These are phyloP conservation scores for Trichoderma sp. DNA, from an alignment of 2,329 filamentous ascomycete species.

Conservation along the genomic window DNA sequence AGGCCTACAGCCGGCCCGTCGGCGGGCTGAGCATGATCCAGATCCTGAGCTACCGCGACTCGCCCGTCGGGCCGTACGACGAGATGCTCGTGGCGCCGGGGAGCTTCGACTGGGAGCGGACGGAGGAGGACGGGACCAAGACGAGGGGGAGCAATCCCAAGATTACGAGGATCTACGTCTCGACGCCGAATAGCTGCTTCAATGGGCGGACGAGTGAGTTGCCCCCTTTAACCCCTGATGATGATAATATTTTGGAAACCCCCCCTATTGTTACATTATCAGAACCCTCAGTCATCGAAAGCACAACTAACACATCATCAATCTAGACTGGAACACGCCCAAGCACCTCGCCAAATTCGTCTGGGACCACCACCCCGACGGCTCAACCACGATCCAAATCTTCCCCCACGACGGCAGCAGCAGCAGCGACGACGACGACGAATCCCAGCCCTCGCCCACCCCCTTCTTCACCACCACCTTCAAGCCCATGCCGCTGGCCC, in stretches of 20 bases:
- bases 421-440: conserved; percentile 32
- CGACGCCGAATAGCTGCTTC: conserved; percentile 54
- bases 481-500: conserved; percentile 46
- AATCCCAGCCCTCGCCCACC: conserved; percentile 38
- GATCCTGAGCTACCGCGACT: conserved; percentile 54
- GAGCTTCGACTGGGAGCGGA: conserved; percentile 47
- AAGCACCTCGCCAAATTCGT: conserved; percentile 58
- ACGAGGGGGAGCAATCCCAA: conserved; percentile 43
- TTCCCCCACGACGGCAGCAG: conserved; percentile 47
- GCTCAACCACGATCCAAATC: conserved; percentile 47
- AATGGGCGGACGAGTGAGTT: conserved; percentile 54
- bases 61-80: conserved; percentile 57
- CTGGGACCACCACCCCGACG: conserved; percentile 45
- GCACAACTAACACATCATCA: neutral
- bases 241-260: too few relatives aligned
- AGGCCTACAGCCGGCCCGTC: conserved; percentile 38
- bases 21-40: conserved; percentile 54
- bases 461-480: conserved; percentile 53
- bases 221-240: neutral
- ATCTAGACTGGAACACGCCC: conserved; percentile 56
- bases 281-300: too few relatives aligned
- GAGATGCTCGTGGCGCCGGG: conserved; percentile 55
- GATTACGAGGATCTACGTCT: conserved; percentile 59
- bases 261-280: too few relatives aligned
- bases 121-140: conserved; percentile 38